phyloP scores from a whole-genome alignment of 2,329 filamentous ascomycete genomes.

The Ceratocystis papillata region DNA sequence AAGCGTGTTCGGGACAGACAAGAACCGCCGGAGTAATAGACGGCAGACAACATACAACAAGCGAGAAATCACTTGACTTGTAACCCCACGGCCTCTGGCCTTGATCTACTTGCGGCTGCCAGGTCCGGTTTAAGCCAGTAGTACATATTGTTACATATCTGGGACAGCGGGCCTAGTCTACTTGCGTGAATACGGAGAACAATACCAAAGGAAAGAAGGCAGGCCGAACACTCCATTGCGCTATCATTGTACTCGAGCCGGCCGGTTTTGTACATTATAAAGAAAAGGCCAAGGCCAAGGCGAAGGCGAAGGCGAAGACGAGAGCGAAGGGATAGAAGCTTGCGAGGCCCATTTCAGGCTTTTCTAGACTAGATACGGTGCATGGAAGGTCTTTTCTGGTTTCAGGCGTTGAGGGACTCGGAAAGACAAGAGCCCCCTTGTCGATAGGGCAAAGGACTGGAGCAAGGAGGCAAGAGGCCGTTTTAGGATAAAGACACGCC shows the following conservation, averaged over 20 bases:
- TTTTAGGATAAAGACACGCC: background rate
- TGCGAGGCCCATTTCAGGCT: background rate
- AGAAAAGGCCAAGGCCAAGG: background rate
- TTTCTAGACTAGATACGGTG: background rate
- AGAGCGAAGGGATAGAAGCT: background rate
- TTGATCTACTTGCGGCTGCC: too few species aligned
- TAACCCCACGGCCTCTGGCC: too few species aligned
- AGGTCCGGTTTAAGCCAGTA: too few species aligned
- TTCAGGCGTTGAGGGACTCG: background rate
- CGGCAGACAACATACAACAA: too few species aligned
- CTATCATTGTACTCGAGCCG: too few species aligned
- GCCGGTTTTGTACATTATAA: slow-evolving; percentile 7
- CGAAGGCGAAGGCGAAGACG: background rate
- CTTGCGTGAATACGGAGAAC: background rate
- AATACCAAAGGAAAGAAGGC: too few species aligned
- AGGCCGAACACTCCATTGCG: too few species aligned
- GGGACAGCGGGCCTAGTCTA: background rate
- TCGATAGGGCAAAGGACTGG: background rate
- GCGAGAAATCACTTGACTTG: too few species aligned
- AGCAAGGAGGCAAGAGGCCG: background rate
- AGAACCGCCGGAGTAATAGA: background rate
- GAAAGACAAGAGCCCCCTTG: background rate
- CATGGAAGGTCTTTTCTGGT: background rate
- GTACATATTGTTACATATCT: too few species aligned
- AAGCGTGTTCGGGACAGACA: background rate